These are phyloP conservation scores for Brassica juncea DNA, from an alignment of 345 rosid species.

Conservation along the genomic window DNA sequence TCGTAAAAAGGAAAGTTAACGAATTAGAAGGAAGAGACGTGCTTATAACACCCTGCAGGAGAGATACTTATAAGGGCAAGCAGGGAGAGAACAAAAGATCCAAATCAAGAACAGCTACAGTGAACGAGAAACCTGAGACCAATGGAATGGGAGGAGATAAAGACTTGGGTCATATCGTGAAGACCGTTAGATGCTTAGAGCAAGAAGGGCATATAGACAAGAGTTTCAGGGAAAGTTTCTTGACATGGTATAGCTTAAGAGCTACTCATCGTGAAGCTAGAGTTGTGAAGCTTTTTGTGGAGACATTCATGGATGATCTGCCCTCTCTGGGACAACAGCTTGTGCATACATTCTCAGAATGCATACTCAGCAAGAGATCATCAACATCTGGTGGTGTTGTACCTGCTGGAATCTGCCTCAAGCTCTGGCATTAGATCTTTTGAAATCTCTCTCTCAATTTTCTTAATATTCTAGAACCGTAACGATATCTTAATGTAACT, in stretches of 20 bases:
- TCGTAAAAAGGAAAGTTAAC: constrained; percentile 47
- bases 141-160: constrained; percentile 54
- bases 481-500: neutral
- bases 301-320: constrained; percentile 71
- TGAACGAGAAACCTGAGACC: constrained; percentile 55
- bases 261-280: constrained; percentile 76
- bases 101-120: constrained; percentile 46
- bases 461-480: neutral
- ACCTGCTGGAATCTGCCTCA: constrained; percentile 81
- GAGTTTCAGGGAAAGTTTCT: constrained; percentile 88
- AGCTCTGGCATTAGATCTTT: constrained; percentile 78
- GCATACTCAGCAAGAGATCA: constrained; percentile 55
- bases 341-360: constrained; percentile 80
- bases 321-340: constrained; percentile 90
- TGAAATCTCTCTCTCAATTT: neutral
- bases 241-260: constrained; percentile 93
- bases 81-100: constrained; percentile 53
- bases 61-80: constrained; percentile 50
- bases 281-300: constrained; percentile 78
- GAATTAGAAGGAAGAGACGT: constrained; percentile 53
- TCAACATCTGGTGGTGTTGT: constrained; percentile 49
- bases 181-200: constrained; percentile 77
- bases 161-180: constrained; percentile 77
- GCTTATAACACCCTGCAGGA: constrained; percentile 79
- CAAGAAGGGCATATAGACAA: constrained; percentile 85